Conservation (phyloP, 768 basidiomycete species). For the Russula sp. region DNA sequence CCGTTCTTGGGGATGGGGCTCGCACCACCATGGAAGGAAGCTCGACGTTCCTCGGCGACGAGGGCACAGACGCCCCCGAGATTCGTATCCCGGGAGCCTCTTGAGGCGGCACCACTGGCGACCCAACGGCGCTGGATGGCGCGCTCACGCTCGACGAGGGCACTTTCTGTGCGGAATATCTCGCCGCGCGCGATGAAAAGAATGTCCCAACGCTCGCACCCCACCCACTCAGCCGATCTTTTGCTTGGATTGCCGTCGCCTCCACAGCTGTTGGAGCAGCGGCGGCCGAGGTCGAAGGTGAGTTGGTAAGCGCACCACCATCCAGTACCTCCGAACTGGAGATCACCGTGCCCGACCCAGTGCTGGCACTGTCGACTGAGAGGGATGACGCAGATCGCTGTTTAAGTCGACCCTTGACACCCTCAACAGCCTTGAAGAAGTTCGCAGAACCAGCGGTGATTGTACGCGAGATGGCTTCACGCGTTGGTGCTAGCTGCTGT, state of each 20-base stretch:
- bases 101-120: slow-evolving; percentile 3
- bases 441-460: slow-evolving; percentile 65
- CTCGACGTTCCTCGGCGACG: background rate
- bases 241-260: slow-evolving; percentile 21
- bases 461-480: slow-evolving; percentile 80
- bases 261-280: slow-evolving; percentile 19
- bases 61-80: background rate
- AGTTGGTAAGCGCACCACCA: slow-evolving; percentile 16
- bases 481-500: slow-evolving; percentile 87
- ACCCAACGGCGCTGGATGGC: slow-evolving; percentile 5
- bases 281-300: background rate
- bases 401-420: slow-evolving; percentile 71
- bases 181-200: slow-evolving; percentile 15
- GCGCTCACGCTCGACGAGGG: slow-evolving; percentile 7
- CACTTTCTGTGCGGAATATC: slow-evolving; percentile 4
- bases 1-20: background rate
- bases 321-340: slow-evolving; percentile 25
- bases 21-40: background rate
- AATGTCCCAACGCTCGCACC: slow-evolving; percentile 21
- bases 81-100: background rate
- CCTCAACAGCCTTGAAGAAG: slow-evolving; percentile 87
- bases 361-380: slow-evolving; percentile 19
- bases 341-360: slow-evolving; percentile 25
- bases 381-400: slow-evolving; percentile 30
- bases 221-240: slow-evolving; percentile 18